Evolutionary conservation across 192 early-diverging fungal genomes (phyloP), one percentile per base, ranked within the genome.

Genomic region (Chytriomyces hyalinus): DNA sequence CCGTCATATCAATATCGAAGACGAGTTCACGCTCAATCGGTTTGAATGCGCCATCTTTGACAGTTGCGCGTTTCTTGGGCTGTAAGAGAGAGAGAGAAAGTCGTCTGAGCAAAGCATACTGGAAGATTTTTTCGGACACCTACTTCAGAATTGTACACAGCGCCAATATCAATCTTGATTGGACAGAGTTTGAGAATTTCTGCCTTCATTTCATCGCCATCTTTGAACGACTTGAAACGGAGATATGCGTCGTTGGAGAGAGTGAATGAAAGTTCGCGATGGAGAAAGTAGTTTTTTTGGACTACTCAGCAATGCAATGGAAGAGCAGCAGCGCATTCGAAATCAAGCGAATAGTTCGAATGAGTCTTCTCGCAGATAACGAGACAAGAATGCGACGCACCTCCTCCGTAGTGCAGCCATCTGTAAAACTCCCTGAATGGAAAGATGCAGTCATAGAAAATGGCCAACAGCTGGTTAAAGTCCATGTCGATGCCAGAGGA

Each of bases 1-100:
- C 97, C 1, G 96, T 97, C 95, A 99, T 95, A 87, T 99, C 97
- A 73, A 99, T 97, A 92, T 99, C 97, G 88, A 99, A 96, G 44
- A 99, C 94, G 50, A 99, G 84, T 79, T 99, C 97, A 72, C 95
- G 92, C 65, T 94, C 85, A 9, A 91, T 80, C 0, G 97, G 93
- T 10, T 85, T 80, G 76, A 97, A 95, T 7, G 89, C 91, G 5
- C 88, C 87, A 2, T 92, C 86, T 48, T 82, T 79, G 17, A 96
- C 81, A 22, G 88, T 86, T 77, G 93, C 95, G 65, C 92, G 94
- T 57, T 98, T 91, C 75, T 90, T 93, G 17, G 97, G 97, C 87
- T 92, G 76, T 1, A 15, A 48, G 24, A 20, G 59, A 49, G 20
- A 78, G 11, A 49, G 49, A 36, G 9, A 69, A 9, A 61, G 28